These are phyloP conservation scores for Hymenoscyphus scutula DNA, from an alignment of 2,329 filamentous ascomycete species.

Conservation along the genomic window DNA sequence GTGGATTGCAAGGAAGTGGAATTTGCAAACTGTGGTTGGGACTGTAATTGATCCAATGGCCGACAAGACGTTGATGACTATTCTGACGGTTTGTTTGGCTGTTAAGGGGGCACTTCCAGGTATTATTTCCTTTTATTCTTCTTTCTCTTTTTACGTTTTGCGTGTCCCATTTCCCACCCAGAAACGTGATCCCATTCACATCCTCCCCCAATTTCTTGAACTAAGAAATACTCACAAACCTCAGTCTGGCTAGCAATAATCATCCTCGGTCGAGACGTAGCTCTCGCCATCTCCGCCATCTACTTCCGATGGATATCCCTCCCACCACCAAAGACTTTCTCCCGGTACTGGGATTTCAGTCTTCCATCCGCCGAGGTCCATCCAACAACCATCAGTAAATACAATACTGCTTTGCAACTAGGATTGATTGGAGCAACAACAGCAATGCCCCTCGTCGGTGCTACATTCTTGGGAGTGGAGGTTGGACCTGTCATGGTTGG, in stretches of 20 bases:
- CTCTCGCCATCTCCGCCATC: conserved; percentile 79
- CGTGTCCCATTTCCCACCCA: not conserved
- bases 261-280: conserved; percentile 85
- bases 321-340: conserved; percentile 87
- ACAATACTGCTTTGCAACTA: conserved; percentile 91
- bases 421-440: conserved; percentile 82
- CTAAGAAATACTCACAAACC: not conserved
- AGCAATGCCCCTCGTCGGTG: conserved; percentile 62
- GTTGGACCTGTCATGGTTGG: conserved; percentile 53
- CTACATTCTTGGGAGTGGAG: conserved; percentile 50
- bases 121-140: conserved; percentile 38
- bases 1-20: conserved; percentile 86
- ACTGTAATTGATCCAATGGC: conserved; percentile 96
- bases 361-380: conserved; percentile 82
- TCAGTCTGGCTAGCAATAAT: conserved; percentile 82
- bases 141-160: not conserved
- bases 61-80: conserved; percentile 94
- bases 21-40: conserved; percentile 88
- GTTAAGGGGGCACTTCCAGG: conserved; percentile 77
- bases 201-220: not conserved
- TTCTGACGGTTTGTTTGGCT: conserved; percentile 81
- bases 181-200: not conserved
- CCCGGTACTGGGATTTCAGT: conserved; percentile 95
- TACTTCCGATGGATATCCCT: conserved; percentile 96
- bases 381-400: conserved; percentile 81